A percentile compares a stretch with the other conserved stretches of the same genome.
phyloP scores from a whole-genome alignment of 1,284 basidiomycete genomes.

The Stereum hirsutum region DNA sequence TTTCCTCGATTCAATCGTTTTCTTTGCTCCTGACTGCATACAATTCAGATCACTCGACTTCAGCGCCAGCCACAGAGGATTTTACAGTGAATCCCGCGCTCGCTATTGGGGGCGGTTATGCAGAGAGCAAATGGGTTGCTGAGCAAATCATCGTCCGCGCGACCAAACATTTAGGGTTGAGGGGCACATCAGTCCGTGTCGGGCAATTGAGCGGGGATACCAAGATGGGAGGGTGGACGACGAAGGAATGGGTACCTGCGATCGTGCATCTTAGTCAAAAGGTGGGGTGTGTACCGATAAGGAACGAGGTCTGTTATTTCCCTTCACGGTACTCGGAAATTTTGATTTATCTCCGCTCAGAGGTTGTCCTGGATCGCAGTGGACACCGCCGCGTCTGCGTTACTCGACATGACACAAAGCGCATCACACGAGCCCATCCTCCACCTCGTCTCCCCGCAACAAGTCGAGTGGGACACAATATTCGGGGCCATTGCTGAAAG shows the following conservation, averaged over 20 bases:
- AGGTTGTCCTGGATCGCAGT: conserved; percentile 17
- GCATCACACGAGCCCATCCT: conserved; percentile 13
- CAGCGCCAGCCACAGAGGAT: conserved; percentile 14
- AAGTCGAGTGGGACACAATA: conserved; percentile 4
- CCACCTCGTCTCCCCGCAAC: conserved; percentile 21
- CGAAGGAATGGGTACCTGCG: conserved; percentile 34
- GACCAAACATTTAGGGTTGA: conserved; percentile 14
- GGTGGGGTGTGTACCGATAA: neutral
- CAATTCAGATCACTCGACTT: neutral
- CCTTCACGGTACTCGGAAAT: neutral
- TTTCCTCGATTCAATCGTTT: neutral
- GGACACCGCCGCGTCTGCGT: conserved; percentile 14
- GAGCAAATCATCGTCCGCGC: conserved; percentile 20
- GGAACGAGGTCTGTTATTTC: conserved; percentile 1
- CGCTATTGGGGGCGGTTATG: conserved; percentile 27
- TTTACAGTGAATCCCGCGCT: too few species aligned
- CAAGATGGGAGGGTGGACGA: conserved; percentile 30
- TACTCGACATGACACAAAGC: conserved; percentile 15
- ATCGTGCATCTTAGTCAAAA: conserved; percentile 17
- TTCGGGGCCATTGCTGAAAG: too few species aligned
- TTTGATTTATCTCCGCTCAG: neutral
- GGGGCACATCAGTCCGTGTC: conserved; percentile 25
- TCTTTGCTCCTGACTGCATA: neutral
- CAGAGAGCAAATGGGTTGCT: conserved; percentile 30
- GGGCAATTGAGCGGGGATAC: conserved; percentile 33